These are phyloP conservation scores for Nidularia sp. DNA, from an alignment of 768 basidiomycete genomes.

Conservation along the genomic window DNA sequence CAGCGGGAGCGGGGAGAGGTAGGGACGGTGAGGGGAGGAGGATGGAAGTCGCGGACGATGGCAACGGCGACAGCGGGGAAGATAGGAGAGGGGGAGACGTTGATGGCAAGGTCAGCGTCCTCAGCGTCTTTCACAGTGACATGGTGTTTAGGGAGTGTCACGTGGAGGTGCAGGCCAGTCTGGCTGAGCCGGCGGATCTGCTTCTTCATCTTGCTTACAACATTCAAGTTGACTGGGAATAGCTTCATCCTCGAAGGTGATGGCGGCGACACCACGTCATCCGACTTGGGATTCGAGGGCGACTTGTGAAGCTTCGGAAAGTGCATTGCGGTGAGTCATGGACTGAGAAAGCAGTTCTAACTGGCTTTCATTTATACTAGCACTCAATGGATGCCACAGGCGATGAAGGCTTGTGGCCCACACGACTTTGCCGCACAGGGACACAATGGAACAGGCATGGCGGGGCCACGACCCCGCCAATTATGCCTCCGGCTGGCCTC, in stretches of 20 bases:
- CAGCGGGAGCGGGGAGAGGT: constrained; percentile 4
- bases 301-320: neutral
- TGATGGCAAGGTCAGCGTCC: constrained; percentile 17
- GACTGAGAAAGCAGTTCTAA: neutral
- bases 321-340: neutral
- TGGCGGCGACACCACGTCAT: too few relatives aligned
- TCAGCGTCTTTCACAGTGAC: constrained; percentile 4
- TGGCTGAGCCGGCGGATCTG: constrained; percentile 26
- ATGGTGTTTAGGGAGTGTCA: constrained; percentile 25
- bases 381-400: neutral
- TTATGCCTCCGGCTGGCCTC: neutral
- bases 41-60: constrained; percentile 14
- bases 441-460: neutral
- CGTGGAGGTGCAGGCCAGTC: constrained; percentile 24
- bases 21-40: constrained; percentile 8
- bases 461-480: neutral
- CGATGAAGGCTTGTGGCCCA: neutral
- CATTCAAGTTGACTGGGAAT: constrained; percentile 20
- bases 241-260: constrained; percentile 12
- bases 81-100: constrained; percentile 29
- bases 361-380: neutral
- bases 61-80: constrained; percentile 31
- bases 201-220: constrained; percentile 24
- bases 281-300: neutral
- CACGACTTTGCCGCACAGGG: neutral